Conservation (phyloP, 306 rosid species). For the Cucurbita argyrosperma region DNA sequence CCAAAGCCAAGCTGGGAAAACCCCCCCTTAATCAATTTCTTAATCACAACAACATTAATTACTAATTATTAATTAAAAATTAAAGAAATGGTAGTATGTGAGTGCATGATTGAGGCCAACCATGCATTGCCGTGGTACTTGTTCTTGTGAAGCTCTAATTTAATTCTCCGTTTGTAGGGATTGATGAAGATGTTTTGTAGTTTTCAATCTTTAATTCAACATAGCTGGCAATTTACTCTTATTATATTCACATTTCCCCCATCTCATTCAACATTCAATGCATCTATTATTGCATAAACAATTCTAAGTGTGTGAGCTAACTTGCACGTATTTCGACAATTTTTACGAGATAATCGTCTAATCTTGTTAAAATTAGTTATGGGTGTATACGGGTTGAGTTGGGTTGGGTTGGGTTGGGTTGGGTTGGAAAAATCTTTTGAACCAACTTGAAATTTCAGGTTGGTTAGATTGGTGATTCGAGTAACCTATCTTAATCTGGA, state of each 20-base stretch:
- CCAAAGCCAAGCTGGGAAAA: conserved; percentile 51
- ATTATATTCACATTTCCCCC: not conserved
- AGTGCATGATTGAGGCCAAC: not conserved
- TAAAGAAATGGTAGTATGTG: no score
- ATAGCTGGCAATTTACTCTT: conserved; percentile 16
- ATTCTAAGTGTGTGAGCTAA: not conserved
- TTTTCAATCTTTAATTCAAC: conserved; percentile 2
- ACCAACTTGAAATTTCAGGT: no score
- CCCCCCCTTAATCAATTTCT: not conserved
- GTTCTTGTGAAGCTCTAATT: not conserved
- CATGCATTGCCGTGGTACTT: not conserved
- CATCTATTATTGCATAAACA: not conserved
- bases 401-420: no score
- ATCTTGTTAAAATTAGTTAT: no score
- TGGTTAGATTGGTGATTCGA: no score
- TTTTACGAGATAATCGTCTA: no score
- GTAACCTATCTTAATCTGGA: no score
- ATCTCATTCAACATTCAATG: not conserved
- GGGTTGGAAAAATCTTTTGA: no score
- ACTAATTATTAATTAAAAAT: no score
- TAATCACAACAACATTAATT: no score
- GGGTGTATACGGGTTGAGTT: no score
- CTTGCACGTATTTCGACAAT: no score
- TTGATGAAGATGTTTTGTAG: not conserved
- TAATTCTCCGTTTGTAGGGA: not conserved